Base-by-base conservation (phyloP, 1,284 basidiomycete genomes). In the Golubevia pallescens region DNA sequence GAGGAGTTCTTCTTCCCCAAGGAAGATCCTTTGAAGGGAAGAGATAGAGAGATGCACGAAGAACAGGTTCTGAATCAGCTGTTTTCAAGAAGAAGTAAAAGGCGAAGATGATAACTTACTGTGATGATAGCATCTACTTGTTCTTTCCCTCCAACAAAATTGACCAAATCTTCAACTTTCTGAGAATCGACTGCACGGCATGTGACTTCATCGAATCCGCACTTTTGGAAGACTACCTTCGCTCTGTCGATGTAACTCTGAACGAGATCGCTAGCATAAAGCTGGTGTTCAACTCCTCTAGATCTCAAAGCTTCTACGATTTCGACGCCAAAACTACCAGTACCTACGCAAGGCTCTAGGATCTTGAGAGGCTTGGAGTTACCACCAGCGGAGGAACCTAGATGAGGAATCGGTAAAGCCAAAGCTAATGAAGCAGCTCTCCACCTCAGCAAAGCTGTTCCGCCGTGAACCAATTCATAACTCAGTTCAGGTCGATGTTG, bases 91-190 rank as follows among this genome's bases (percentile, higher is more conserved):
- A 28, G 28, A 28, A 28, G 28, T 28, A 28, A 48, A 16, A 48
- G 16, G 8, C 16, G 42, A 48, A 16, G 16, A 13, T 48, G 10
- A 13, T 24, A 6, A 61, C 60, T 61, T 38, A 61, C 60, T 13
- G 73, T 75, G 56, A 75, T 21, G 62, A 75, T 75, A 19, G 70
- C 73, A 21, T 75, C 73, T 52, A 75, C 69, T n/a, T 57, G 63
- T 53, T 32, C 28, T 0, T 14, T 16, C 1, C 70, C 73, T 0
- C 70, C 70, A 4, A 69, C 73, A 20, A 75, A 73, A 4, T 60
- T n/a, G 13, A 68, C 58, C 8, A 75, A 57, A 1, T 55, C 21
- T 2, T 58, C 23, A 13, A 61, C 23, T 48, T 72, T 62, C 2
- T 65, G 72, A 4, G 48, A 67, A 57, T 75, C 73, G 23, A 75